These are phyloP conservation scores for Discostella stelligera DNA, from an alignment of 352 stramenopile species.

Conservation along the genomic window DNA sequence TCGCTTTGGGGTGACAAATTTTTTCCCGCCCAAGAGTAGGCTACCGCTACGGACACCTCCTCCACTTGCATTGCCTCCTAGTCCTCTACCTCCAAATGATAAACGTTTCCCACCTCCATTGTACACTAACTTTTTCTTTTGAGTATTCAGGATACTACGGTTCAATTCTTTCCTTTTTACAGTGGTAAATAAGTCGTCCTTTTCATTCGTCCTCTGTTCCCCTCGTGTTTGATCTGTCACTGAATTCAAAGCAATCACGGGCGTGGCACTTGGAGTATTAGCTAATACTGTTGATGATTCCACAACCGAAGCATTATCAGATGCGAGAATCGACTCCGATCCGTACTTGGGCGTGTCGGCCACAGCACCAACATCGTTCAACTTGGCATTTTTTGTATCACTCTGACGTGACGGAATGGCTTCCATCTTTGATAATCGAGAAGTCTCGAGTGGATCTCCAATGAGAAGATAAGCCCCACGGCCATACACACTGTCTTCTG, in stretches of 20 bases:
- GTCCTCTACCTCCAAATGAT: constrained; percentile 24
- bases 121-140: constrained; percentile 45
- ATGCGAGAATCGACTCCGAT: constrained; percentile 34
- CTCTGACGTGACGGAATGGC: not conserved
- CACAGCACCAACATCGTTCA: not conserved
- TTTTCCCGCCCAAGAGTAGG: constrained; percentile 14
- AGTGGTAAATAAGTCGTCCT: not conserved
- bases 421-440: constrained; percentile 23
- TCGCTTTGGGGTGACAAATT: constrained; percentile 46
- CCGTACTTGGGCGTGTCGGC: constrained; percentile 4
- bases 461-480: constrained; percentile 47
- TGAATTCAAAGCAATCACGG: not conserved
- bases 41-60: not conserved
- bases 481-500: constrained; percentile 26
- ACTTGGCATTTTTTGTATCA: not conserved
- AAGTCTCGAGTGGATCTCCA: constrained; percentile 50
- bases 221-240: not conserved
- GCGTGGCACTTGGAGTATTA: constrained; percentile 2
- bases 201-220: constrained; percentile 4
- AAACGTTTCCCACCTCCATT: constrained; percentile 22
- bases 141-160: constrained; percentile 37
- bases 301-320: constrained; percentile 12
- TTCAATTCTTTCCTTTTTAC: constrained; percentile 6
- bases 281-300: not conserved
- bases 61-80: not conserved